Evolutionary conservation across 305 asterid species (phyloP).

Genomic region (Striga hermonthica): DNA sequence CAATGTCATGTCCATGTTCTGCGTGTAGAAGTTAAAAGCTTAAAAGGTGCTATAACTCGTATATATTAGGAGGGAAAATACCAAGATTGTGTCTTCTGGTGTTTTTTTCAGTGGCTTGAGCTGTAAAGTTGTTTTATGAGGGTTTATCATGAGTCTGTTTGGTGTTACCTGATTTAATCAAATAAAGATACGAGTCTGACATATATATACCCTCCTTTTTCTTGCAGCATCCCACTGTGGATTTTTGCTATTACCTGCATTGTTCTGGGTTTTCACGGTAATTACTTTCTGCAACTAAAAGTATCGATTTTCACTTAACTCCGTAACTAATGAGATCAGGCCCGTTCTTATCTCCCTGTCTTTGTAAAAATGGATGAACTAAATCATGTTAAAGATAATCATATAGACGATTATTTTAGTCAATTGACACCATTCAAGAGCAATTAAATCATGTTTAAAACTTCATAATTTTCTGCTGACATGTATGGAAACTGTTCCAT

Average conservation of each 20-base stretch:
- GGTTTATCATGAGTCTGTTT: background rate
- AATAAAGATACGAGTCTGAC: background rate
- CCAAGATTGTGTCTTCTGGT: background rate
- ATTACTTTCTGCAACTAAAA: conserved; percentile 20
- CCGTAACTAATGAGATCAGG: too few relatives aligned
- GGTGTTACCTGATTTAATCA: background rate
- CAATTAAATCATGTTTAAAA: conserved; percentile 5
- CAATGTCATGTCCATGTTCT: too few relatives aligned
- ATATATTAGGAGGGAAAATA: background rate
- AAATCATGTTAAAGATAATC: too few relatives aligned
- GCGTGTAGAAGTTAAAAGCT: too few relatives aligned
- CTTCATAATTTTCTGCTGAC: conserved; percentile 7
- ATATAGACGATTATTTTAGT: background rate
- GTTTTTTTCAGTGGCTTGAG: background rate
- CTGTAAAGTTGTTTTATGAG: conserved; percentile 6
- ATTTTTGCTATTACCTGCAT: conserved; percentile 70
- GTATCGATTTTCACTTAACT: background rate
- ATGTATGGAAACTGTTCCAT: background rate
- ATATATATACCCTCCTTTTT: conserved; percentile 6
- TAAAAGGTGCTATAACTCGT: too few relatives aligned
- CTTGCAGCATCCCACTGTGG: conserved; percentile 78
- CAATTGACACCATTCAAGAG: background rate
- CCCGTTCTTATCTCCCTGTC: too few relatives aligned
- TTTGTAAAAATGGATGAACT: too few relatives aligned
- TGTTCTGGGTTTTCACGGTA: conserved; percentile 75